Conservation (phyloP, 805 yeast genomes). For the Metschnikowia sp. region DNA sequence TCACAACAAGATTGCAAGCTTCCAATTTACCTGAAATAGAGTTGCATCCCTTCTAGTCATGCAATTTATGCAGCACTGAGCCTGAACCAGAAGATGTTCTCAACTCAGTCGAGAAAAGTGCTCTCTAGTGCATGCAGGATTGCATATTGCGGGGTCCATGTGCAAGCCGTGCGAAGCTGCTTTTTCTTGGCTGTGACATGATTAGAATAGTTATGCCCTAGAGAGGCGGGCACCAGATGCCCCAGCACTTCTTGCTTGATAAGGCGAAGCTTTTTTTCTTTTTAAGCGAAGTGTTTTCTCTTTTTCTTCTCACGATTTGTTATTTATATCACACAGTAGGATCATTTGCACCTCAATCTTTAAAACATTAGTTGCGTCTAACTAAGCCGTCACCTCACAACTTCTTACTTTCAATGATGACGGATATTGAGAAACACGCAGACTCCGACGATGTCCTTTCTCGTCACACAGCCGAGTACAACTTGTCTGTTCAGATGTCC, state of each 20-base stretch:
- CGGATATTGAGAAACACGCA: conserved; percentile 16
- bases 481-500: conserved; percentile 44
- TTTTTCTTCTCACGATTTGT: background rate
- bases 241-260: background rate
- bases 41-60: too few species aligned
- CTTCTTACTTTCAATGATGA: conserved; percentile 5
- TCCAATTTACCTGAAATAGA: too few species aligned
- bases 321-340: too few species aligned
- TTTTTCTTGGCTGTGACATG: conserved; percentile 10
- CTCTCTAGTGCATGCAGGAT: too few species aligned
- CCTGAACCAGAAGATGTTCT: too few species aligned
- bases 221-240: background rate
- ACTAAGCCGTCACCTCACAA: background rate
- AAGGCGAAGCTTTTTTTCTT: background rate
- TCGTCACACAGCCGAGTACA: conserved; percentile 47
- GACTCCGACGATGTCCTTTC: conserved; percentile 33
- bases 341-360: too few species aligned
- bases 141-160: conserved; percentile 3
- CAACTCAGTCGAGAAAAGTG: too few species aligned
- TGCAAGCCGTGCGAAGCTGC: conserved; percentile 8
- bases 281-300: background rate
- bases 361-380: too few species aligned
- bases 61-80: too few species aligned
- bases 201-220: conserved; percentile 4
- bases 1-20: too few species aligned